These are phyloP conservation scores for Alloteropsis angusta DNA, from an alignment of 202 grass and related monocot species.

Conservation along the genomic window DNA sequence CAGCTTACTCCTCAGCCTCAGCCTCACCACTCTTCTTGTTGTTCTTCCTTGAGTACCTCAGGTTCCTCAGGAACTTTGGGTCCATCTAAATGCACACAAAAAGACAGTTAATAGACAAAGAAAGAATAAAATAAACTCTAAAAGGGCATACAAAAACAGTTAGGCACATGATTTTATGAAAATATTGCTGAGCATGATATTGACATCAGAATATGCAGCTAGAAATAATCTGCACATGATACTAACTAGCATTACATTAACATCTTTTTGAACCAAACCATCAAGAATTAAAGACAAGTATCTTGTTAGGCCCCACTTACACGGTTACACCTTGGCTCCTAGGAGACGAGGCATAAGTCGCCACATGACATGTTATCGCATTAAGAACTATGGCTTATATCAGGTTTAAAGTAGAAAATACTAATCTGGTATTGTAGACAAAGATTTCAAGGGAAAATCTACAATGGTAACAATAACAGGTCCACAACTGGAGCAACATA, in stretches of 20 bases:
- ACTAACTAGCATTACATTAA: not conserved
- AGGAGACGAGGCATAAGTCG: not conserved
- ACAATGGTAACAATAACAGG: not conserved
- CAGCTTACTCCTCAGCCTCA: constrained; percentile 45
- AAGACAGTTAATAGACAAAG: not conserved
- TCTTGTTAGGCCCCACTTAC: too few relatives aligned
- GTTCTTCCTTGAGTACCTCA: constrained; percentile 91
- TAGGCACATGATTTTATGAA: too few relatives aligned
- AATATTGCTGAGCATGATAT: not conserved
- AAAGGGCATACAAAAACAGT: not conserved
- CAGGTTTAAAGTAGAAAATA: not conserved
- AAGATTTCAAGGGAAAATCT: not conserved
- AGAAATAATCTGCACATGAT: not conserved
- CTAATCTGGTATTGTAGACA: not conserved
- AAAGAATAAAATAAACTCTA: not conserved
- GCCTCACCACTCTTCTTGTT: constrained; percentile 52
- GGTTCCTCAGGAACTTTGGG: constrained; percentile 87
- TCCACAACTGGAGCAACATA: not conserved
- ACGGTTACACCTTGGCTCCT: not conserved
- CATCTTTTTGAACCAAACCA: not conserved
- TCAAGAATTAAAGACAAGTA: too few relatives aligned
- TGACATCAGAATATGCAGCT: not conserved
- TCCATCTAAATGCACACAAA: constrained; percentile 54
- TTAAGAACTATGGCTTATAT: too few relatives aligned
- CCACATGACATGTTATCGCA: too few relatives aligned